Base-by-base conservation (phyloP, 225 moss, liverwort and hornwort genomes). In the Pleurozium schreberi region DNA sequence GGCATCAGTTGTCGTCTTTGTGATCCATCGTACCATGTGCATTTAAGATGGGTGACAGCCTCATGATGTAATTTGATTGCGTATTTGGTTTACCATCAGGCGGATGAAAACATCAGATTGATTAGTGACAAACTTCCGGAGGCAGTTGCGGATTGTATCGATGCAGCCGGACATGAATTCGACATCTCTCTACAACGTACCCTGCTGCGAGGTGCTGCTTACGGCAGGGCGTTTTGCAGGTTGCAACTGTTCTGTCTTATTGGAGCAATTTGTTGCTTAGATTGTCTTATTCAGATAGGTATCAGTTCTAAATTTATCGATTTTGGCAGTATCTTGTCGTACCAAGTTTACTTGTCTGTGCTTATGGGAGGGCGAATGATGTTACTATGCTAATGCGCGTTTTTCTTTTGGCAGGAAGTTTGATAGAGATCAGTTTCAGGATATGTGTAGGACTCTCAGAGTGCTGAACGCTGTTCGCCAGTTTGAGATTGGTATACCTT, bases 151-250 rank as follows among this genome's bases (percentile, higher is more conserved):
- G 97, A 97, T 84, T 97, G 99, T 92, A 97, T 99, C 87, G 99
- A 99, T 92, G 97, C 99, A 92, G 96, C 97, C 58, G 97, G 96
- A 76, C 96, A 99, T 90, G 97, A 99, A 89, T 96, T 95, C 89
- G 97, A 97, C 82, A 94, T 95, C 66, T 95, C 99, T 64, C 92
- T 96, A 74, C 99, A 99, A 84, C 95, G 96, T 60, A 97, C 96
- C 34, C 93, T 99, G 86, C 92, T 99, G 94, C 95, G 97, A 81
- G 99, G 95, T 91, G 99, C 96, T 87, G 97, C 99, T 59, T 96
- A 97, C 89, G 99, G 99, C 84, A 96, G 97, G 82, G 99, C 99
- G 50, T 99, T 99, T 92, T 99, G 99, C 99, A 96, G 98, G 98
- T 98, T 93, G 75, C 65, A 15, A 55, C n/a, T 47, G 50, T 23